phyloP scores from a whole-genome alignment of 257 asterid species.

The Solanum sitiens region DNA sequence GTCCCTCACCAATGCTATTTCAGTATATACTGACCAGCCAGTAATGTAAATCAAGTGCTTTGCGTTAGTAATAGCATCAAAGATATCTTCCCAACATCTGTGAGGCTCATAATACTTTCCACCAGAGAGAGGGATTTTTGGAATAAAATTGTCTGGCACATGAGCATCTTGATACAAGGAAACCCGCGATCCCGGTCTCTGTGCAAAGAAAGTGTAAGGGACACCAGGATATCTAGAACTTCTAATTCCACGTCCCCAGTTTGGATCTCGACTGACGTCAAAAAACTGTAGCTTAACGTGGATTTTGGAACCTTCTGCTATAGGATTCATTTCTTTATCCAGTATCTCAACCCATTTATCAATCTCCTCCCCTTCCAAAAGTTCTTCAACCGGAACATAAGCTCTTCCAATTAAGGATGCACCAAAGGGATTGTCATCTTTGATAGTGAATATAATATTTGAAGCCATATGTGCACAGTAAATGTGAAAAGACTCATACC shows the following conservation, averaged over 20 bases:
- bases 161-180: constrained; percentile 73
- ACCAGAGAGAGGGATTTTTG: constrained; percentile 60
- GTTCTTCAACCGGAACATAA: constrained; percentile 56
- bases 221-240: constrained; percentile 66
- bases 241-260: constrained; percentile 61
- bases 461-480: constrained; percentile 87
- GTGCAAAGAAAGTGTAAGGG: constrained; percentile 70
- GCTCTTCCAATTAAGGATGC: constrained; percentile 94
- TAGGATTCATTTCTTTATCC: constrained; percentile 66
- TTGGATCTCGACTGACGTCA: constrained; percentile 48
- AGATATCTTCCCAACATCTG: constrained; percentile 76
- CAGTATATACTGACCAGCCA: constrained; percentile 91
- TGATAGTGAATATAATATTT: constrained; percentile 69
- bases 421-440: constrained; percentile 88
- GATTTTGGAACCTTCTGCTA: constrained; percentile 59
- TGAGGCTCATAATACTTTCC: constrained; percentile 60
- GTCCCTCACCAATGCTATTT: constrained; percentile 60
- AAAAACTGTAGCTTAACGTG: constrained; percentile 75
- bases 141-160: constrained; percentile 62
- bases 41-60: constrained; percentile 78
- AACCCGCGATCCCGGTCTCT: constrained; percentile 65
- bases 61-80: constrained; percentile 71
- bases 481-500: constrained; percentile 82
- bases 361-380: constrained; percentile 70
- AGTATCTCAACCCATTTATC: constrained; percentile 81